Percentiles rank a stretch among this genome's conserved stretches.
Conservation (phyloP, 106 monocot genomes). For the Platanthera zijinensis region DNA sequence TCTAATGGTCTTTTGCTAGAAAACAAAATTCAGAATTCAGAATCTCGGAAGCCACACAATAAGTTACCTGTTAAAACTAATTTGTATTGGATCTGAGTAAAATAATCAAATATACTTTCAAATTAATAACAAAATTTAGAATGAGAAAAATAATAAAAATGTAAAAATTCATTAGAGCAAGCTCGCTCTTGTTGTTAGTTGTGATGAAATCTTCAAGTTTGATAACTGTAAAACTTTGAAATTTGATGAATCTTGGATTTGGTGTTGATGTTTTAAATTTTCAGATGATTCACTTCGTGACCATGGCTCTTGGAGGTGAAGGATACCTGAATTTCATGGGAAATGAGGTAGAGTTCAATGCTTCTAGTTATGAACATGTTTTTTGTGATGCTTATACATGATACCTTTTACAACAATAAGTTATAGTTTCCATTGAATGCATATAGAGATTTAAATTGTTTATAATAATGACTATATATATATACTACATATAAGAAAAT, state of each 20-base stretch:
- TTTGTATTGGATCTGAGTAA: too few relatives aligned
- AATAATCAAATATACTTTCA: too few relatives aligned
- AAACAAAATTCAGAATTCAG: too few relatives aligned
- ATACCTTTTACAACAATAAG: not conserved
- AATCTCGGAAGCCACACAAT: too few relatives aligned
- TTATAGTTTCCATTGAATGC: not conserved
- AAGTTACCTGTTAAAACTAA: too few relatives aligned
- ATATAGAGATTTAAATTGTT: not conserved
- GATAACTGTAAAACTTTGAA: too few relatives aligned
- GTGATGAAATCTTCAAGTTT: too few relatives aligned
- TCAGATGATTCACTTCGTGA: constrained; percentile 95
- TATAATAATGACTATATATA: not conserved
- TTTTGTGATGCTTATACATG: not conserved
- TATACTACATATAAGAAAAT: not conserved
- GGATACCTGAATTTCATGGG: constrained; percentile 98
- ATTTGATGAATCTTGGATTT: not conserved
- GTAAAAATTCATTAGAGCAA: not conserved
- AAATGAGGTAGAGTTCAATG: constrained; percentile 55
- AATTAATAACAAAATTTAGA: too few relatives aligned
- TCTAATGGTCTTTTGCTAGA: too few relatives aligned
- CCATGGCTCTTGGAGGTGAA: constrained; percentile 93
- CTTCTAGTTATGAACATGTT: not conserved
- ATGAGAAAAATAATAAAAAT: too few relatives aligned
- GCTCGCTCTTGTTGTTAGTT: not conserved
- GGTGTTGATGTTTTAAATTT: constrained; percentile 11